Percentiles rank a stretch among this genome's conserved stretches.
phyloP scores from a whole-genome alignment of 164 flowering plant species.

The Vitis rotundifolia region DNA sequence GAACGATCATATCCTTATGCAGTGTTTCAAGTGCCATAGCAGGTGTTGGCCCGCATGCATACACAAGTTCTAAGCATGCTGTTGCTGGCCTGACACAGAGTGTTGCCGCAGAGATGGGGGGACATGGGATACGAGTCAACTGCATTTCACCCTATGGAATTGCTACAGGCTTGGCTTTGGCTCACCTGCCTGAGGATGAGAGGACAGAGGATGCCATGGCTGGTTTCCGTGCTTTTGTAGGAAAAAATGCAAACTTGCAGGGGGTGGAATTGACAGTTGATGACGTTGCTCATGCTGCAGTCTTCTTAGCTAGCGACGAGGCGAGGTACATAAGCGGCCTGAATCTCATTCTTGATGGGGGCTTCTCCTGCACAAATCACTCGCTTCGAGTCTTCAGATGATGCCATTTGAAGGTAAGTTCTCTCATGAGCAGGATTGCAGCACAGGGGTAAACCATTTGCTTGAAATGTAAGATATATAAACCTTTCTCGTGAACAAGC shows the following conservation, averaged over 20 bases:
- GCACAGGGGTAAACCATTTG: too few species aligned
- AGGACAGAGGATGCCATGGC: constrained; percentile 50
- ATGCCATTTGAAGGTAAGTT: background rate
- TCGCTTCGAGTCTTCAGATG: constrained; percentile 61
- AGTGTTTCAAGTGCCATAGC: constrained; percentile 63
- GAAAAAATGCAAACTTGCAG: constrained; percentile 50
- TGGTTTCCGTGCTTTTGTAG: constrained; percentile 48
- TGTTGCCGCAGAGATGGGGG: constrained; percentile 85
- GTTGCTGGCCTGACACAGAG: constrained; percentile 73
- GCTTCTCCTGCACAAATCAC: constrained; percentile 63
- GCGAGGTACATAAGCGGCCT: constrained; percentile 77
- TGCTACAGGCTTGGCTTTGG: constrained; percentile 55
- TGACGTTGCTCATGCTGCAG: constrained; percentile 81
- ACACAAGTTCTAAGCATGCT: constrained; percentile 83
- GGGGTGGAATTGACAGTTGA: constrained; percentile 59
- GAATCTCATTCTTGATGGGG: constrained; percentile 88
- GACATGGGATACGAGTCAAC: constrained; percentile 78
- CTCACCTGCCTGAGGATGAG: constrained; percentile 76
- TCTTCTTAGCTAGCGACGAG: constrained; percentile 81
- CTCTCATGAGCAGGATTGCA: too few species aligned
- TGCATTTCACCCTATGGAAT: constrained; percentile 92
- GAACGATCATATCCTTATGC: constrained; percentile 58
- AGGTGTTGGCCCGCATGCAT: constrained; percentile 78
- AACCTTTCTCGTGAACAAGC: too few species aligned
- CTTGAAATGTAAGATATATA: too few species aligned